Evolutionary conservation across 1,284 basidiomycete species (phyloP).

Genomic region (Macrocybe sp.): DNA sequence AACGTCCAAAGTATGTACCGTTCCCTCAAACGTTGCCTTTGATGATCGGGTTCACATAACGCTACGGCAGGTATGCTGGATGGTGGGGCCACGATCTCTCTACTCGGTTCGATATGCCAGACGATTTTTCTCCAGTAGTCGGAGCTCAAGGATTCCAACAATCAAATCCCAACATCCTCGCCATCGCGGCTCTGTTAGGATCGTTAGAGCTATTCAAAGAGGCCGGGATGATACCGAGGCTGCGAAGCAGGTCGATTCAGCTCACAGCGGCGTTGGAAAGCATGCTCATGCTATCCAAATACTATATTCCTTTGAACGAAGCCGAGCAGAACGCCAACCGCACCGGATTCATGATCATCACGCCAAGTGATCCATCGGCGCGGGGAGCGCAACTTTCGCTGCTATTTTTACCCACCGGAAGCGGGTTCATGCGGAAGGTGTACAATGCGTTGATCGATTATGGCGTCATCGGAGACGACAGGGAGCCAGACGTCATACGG

Average conservation of each 20-base stretch:
- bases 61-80: slow-evolving; percentile 68
- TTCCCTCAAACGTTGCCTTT: slow-evolving; percentile 9
- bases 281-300: slow-evolving; percentile 56
- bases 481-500: slow-evolving; percentile 87
- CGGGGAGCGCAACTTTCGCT: slow-evolving; percentile 87
- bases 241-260: slow-evolving; percentile 66
- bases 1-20: slow-evolving; percentile 50
- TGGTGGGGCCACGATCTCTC: slow-evolving; percentile 95
- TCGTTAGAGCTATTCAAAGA: slow-evolving; percentile 78
- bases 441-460: slow-evolving; percentile 54
- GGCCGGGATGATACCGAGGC: slow-evolving; percentile 65
- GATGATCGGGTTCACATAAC: slow-evolving; percentile 4
- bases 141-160: slow-evolving; percentile 96
- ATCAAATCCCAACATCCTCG: slow-evolving; percentile 87
- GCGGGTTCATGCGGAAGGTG: slow-evolving; percentile 69
- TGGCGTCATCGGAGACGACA: slow-evolving; percentile 88
- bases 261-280: slow-evolving; percentile 73
- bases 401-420: slow-evolving; percentile 62
- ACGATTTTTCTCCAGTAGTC: slow-evolving; percentile 74
- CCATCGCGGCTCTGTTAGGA: slow-evolving; percentile 75
- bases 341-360: slow-evolving; percentile 82
- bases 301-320: slow-evolving; percentile 47
- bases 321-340: slow-evolving; percentile 23
- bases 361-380: slow-evolving; percentile 59
- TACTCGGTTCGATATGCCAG: slow-evolving; percentile 91